Base-by-base conservation (phyloP, 208 protist genomes). In the Tritrichomonas musculus region DNA sequence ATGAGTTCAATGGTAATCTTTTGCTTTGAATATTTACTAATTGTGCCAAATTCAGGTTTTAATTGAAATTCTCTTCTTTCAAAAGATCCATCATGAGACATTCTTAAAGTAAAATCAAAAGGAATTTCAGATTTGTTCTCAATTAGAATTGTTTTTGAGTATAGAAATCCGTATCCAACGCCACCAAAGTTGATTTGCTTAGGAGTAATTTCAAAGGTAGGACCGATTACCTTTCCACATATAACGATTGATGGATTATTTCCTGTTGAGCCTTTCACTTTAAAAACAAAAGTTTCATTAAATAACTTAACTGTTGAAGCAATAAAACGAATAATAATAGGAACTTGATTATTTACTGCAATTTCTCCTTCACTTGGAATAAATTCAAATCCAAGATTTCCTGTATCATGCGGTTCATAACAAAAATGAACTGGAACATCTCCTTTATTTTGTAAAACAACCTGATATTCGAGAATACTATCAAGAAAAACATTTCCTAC, bases 361-460 rank as follows among this genome's bases (percentile, higher is more conserved):
- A 88, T 47, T 88, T 25, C 14, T 0, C 77, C 77, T 33, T 44
- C 41, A 39, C 57, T 30, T 57, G 77, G 77, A 14, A 33, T 60
- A 39, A 88, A 57, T 0, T 53, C 0, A 49, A 88, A 57, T 13
- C 47, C 47, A n/a, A 88, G 13, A 20, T 53, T 39, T 30, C 73
- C 73, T 39, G 77, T 60, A 39, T 44, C 41, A 88, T 88, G 77
- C 1, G 53, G 20, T 57, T 88, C 77, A 3, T 47, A 27, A 17
- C 14, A n/a, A 57, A 57, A 88, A 88, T 88, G n/a, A 88, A 88
- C 77, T 47, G 47, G 47, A 88, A 88, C 77, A n/a, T 88, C 57
- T 57, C 77, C 77, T 5, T 8, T 33, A 57, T 88, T 88, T 57
- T 88, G 14, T 39, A 88, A 88, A 57, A 44, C 20, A 88, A 88